Evolutionary conservation across 2,329 filamentous ascomycete species (phyloP).

Genomic region (Nothophoma quercina): DNA sequence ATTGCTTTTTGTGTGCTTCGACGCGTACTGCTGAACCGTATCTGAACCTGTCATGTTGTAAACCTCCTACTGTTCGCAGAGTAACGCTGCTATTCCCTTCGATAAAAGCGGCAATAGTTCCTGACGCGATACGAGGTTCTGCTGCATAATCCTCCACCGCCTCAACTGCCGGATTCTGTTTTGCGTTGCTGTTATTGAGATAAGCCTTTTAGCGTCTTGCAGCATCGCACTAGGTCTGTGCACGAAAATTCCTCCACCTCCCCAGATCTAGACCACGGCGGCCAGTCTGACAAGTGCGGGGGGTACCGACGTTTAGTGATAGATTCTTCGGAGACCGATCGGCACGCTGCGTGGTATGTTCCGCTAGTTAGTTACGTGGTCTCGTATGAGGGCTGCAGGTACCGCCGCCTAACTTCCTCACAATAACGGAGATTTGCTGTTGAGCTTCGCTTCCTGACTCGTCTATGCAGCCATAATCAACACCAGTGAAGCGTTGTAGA

Average conservation of each 20-base stretch:
- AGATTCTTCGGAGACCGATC: slow-evolving; percentile 5
- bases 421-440: slow-evolving; percentile 5
- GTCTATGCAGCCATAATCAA: background rate
- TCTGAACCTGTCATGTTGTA: background rate
- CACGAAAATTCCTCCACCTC: slow-evolving; percentile 3
- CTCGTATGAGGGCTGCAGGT: slow-evolving; percentile 11
- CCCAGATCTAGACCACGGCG: slow-evolving; percentile 12
- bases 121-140: background rate
- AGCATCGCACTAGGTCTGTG: background rate
- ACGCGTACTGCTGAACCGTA: background rate
- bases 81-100: background rate
- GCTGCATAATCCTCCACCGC: background rate
- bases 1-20: no score
- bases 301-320: background rate
- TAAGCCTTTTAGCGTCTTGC: slow-evolving; percentile 8
- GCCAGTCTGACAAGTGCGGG: slow-evolving; percentile 1
- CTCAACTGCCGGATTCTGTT: background rate
- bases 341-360: slow-evolving; percentile 1
- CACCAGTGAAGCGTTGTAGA: background rate
- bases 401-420: background rate
- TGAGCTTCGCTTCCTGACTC: slow-evolving; percentile 3
- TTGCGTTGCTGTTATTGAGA: background rate
- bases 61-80: background rate
- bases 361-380: slow-evolving; percentile 1
- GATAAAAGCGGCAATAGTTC: background rate